Percentiles rank a stretch among this genome's conserved stretches.
Evolutionary conservation across 805 yeast species (phyloP).

Genomic region (Candida succiphila): DNA sequence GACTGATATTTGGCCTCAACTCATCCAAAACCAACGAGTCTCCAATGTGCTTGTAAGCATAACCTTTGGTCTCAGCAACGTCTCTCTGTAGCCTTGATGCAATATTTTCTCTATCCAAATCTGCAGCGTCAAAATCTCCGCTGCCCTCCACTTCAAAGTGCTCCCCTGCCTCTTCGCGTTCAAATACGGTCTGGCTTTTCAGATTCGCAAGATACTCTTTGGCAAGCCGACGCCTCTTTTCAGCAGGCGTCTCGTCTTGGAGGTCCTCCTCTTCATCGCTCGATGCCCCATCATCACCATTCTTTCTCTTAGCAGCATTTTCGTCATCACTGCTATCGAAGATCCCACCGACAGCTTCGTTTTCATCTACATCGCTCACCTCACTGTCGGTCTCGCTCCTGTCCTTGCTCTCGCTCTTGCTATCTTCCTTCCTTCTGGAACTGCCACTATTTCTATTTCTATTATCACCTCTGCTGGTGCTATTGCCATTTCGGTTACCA

Average conservation of each 20-base stretch:
- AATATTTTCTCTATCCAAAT: constrained; percentile 79
- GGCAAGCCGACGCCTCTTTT: constrained; percentile 88
- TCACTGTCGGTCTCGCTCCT: constrained; percentile 34
- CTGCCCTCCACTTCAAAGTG: too few relatives aligned
- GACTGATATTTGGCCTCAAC: constrained; percentile 31
- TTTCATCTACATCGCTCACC: constrained; percentile 23
- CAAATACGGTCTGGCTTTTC: too few relatives aligned
- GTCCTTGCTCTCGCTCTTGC: constrained; percentile 48
- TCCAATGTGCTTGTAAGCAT: constrained; percentile 60
- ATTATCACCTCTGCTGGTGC: constrained; percentile 5
- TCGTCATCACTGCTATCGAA: constrained; percentile 15
- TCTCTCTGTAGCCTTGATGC: constrained; percentile 75
- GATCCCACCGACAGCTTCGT: constrained; percentile 22
- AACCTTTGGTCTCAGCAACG: constrained; percentile 85
- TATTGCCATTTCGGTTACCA: constrained; percentile 3
- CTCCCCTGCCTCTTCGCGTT: constrained; percentile 36
- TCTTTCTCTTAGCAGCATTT: constrained; percentile 16
- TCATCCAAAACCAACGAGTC: constrained; percentile 36
- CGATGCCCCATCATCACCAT: constrained; percentile 28
- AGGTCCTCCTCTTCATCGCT: constrained; percentile 64
- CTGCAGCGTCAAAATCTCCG: constrained; percentile 86
- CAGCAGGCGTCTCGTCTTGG: constrained; percentile 75
- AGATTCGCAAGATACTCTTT: constrained; percentile 82
- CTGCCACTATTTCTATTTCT: constrained; percentile 10
- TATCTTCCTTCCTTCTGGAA: constrained; percentile 12